A percentile compares a stretch with the other conserved stretches of the same genome.
These are phyloP conservation scores for Urtica urens DNA, from an alignment of 306 rosid genomes.

Conservation along the genomic window DNA sequence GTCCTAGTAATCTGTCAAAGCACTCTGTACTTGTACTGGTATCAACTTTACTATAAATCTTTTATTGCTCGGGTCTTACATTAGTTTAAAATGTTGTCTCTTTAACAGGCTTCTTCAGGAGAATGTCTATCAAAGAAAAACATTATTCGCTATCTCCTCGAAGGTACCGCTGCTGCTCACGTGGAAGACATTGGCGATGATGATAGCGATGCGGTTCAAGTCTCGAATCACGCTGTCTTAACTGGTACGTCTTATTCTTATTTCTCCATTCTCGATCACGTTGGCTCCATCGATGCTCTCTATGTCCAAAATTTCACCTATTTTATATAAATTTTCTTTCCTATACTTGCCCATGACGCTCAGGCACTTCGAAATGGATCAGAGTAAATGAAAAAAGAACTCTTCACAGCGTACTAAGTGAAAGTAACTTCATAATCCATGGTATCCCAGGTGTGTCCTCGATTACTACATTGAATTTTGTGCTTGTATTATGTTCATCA, in stretches of 20 bases:
- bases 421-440: constrained; percentile 46
- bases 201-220: constrained; percentile 34
- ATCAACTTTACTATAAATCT: no score
- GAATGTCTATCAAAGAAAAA: constrained; percentile 44
- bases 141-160: constrained; percentile 44
- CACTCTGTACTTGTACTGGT: no score
- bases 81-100: no score
- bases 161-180: constrained; percentile 62
- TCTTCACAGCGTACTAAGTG: constrained; percentile 50
- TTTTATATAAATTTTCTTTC: no score
- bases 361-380: constrained; percentile 52
- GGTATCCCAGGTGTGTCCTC: constrained; percentile 62
- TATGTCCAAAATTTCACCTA: background rate
- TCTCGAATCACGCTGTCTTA: constrained; percentile 15
- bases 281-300: background rate
- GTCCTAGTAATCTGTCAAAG: no score
- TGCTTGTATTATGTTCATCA: background rate
- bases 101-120: constrained; percentile 50
- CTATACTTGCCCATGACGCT: constrained; percentile 18
- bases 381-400: constrained; percentile 58
- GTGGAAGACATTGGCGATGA: constrained; percentile 31
- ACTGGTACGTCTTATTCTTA: constrained; percentile 21
- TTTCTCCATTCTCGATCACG: background rate
- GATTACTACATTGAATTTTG: background rate
- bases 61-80: no score